Evolutionary conservation across 768 basidiomycete genomes (phyloP).

Genomic region (Tricholoma terreum): DNA sequence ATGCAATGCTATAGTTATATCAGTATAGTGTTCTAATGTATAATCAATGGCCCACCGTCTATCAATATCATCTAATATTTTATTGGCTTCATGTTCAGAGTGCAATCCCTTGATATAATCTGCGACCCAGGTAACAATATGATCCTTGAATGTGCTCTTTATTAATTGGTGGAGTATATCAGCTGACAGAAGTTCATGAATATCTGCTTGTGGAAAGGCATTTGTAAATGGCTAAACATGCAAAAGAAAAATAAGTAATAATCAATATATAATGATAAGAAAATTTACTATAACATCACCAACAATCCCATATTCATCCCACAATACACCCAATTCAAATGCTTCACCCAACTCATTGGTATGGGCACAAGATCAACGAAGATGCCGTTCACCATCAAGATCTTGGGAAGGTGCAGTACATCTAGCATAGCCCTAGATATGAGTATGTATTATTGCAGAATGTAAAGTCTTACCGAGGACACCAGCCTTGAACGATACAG

Average conservation of each 20-base stretch:
- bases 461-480: slow-evolving; percentile 19
- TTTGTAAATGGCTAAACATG: slow-evolving; percentile 27
- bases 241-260: neutral
- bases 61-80: slow-evolving; percentile 28
- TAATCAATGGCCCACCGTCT: slow-evolving; percentile 11
- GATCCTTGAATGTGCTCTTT: slow-evolving; percentile 30
- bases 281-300: slow-evolving; percentile 22
- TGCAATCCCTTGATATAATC: slow-evolving; percentile 19
- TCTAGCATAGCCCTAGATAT: slow-evolving; percentile 1
- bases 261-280: neutral
- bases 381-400: slow-evolving; percentile 18
- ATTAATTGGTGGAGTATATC: slow-evolving; percentile 31
- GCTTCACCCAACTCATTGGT: slow-evolving; percentile 16
- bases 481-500: slow-evolving; percentile 23
- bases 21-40: neutral
- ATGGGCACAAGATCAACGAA: slow-evolving; percentile 9
- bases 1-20: slow-evolving; percentile 4
- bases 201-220: slow-evolving; percentile 25
- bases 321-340: slow-evolving; percentile 16
- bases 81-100: slow-evolving; percentile 7
- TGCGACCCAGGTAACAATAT: slow-evolving; percentile 26
- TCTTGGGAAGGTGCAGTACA: slow-evolving; percentile 12
- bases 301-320: slow-evolving; percentile 26
- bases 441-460: neutral
- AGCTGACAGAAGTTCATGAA: slow-evolving; percentile 24